These are phyloP conservation scores for Penicillium crystallinum DNA, from an alignment of 495 filamentous ascomycete genomes.

Conservation along the genomic window DNA sequence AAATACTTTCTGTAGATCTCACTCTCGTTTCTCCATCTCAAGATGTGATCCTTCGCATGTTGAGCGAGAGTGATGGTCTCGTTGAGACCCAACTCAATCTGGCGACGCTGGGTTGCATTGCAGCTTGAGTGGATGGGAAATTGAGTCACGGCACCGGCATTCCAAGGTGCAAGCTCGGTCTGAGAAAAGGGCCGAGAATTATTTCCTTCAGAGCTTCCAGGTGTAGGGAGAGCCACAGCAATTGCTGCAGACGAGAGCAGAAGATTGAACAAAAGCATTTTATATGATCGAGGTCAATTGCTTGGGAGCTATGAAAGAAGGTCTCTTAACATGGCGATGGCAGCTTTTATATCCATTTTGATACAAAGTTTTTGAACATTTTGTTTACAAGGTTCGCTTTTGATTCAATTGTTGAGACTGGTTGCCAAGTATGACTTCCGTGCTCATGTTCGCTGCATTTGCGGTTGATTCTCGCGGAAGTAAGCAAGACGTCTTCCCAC, in stretches of 20 bases:
- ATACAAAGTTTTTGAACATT: background rate
- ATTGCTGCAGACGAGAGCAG: conserved; percentile 2
- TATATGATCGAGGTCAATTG: background rate
- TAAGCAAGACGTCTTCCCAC: background rate
- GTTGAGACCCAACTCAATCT: conserved; percentile 42
- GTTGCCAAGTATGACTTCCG: background rate
- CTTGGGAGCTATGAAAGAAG: no score
- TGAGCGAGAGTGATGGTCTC: conserved; percentile 45
- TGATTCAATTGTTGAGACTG: background rate
- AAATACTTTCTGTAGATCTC: conserved; percentile 55
- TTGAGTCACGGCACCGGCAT: conserved; percentile 17
- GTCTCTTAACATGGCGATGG: background rate
- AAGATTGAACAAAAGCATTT: background rate
- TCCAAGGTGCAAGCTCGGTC: conserved; percentile 11
- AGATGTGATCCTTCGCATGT: conserved; percentile 44
- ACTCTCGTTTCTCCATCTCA: conserved; percentile 46
- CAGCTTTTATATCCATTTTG: background rate
- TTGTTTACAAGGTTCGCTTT: background rate
- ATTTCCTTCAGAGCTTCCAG: background rate
- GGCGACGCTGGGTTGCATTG: conserved; percentile 46
- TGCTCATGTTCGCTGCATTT: background rate
- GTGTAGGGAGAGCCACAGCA: conserved; percentile 9
- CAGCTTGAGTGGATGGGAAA: conserved; percentile 52
- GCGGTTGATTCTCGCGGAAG: background rate
- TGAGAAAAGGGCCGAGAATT: conserved; percentile 8